Evolutionary conservation across 1,284 basidiomycete species (phyloP).

Genomic region (Earliella scabrosa): DNA sequence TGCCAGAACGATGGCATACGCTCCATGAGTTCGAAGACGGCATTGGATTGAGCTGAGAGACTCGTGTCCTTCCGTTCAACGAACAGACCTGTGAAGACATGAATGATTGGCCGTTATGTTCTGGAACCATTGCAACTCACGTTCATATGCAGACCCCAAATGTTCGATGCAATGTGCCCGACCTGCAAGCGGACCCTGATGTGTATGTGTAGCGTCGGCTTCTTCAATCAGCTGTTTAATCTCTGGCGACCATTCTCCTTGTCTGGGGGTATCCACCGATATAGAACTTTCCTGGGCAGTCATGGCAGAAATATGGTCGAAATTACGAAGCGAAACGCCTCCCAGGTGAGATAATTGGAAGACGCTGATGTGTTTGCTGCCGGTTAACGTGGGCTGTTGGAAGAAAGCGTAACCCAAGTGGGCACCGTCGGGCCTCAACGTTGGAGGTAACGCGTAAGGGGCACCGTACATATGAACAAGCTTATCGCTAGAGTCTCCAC

Average conservation of each 20-base stretch:
- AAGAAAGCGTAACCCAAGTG: conserved; percentile 52
- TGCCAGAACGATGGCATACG: conserved; percentile 61
- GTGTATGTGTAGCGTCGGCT: conserved; percentile 30
- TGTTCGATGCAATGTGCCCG: conserved; percentile 51
- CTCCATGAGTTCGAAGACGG: conserved; percentile 52
- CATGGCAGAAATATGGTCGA: conserved; percentile 31
- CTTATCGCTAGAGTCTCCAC: conserved; percentile 34
- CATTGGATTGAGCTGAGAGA: conserved; percentile 39
- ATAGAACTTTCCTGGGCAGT: neutral
- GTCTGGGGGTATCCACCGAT: conserved; percentile 1
- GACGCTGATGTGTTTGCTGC: conserved; percentile 39
- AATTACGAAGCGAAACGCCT: conserved; percentile 47
- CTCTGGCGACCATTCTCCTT: conserved; percentile 43
- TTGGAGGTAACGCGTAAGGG: conserved; percentile 50
- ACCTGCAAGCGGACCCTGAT: conserved; percentile 48
- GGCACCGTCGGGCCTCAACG: conserved; percentile 32
- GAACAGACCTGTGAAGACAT: conserved; percentile 34
- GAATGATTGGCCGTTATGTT: conserved; percentile 32
- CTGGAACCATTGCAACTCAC: conserved; percentile 43
- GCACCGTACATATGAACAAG: conserved; percentile 47
- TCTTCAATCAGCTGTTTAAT: conserved; percentile 43
- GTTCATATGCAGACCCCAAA: conserved; percentile 52
- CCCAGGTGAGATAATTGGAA: conserved; percentile 55
- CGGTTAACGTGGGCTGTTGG: conserved; percentile 35
- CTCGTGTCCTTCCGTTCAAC: conserved; percentile 38